Evolutionary conservation across 2,329 filamentous ascomycete genomes (phyloP).

Genomic region (Talaromyces albobiverticillius): DNA sequence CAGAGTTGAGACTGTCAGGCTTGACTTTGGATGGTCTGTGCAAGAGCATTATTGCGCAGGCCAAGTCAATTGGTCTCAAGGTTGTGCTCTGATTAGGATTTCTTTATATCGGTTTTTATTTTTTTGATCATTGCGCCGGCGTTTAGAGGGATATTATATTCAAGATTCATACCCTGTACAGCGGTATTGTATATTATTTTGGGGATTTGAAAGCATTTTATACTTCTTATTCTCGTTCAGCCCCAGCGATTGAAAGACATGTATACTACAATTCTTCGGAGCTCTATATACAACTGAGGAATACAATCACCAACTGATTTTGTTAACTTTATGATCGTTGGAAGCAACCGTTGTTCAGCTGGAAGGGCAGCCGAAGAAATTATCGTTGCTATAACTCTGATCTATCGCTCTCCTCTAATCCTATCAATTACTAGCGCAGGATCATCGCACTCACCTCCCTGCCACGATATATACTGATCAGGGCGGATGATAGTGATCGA

Average conservation of each 20-base stretch:
- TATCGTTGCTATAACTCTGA: too few relatives aligned
- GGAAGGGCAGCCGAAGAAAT: too few relatives aligned
- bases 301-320: neutral
- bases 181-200: constrained; percentile 2
- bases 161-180: neutral
- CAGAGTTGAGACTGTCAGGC: constrained; percentile 70
- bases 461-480: neutral
- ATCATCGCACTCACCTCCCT: neutral
- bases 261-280: neutral
- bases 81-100: constrained; percentile 57
- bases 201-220: neutral
- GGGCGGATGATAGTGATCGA: neutral
- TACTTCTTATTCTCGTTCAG: too few relatives aligned
- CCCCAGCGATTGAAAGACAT: neutral
- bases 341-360: too few relatives aligned
- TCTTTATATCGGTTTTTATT: neutral
- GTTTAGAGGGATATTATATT: neutral
- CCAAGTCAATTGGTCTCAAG: constrained; percentile 70
- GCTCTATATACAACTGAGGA: neutral
- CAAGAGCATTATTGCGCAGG: constrained; percentile 70
- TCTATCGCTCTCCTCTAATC: constrained; percentile 2
- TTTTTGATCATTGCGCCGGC: constrained; percentile 11
- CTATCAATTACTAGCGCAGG: neutral
- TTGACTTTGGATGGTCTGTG: constrained; percentile 68
- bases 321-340: too few relatives aligned